A percentile compares a stretch with the other conserved stretches of the same genome.
Evolutionary conservation across 2,329 filamentous ascomycete genomes (phyloP).

Genomic region (Zymoseptoria crescenta): DNA sequence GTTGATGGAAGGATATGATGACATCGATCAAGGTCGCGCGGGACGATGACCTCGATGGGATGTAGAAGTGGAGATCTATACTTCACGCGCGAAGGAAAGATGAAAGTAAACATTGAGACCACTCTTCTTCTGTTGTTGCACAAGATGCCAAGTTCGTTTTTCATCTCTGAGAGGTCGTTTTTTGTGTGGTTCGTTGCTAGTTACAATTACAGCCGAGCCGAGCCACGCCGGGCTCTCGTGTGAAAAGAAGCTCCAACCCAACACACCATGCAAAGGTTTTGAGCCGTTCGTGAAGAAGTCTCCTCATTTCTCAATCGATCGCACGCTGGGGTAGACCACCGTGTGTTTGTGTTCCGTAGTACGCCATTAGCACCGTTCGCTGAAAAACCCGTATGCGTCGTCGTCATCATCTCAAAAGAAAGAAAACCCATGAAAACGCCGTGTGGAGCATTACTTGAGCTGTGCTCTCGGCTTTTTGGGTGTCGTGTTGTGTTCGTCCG

Average conservation of each 20-base stretch:
- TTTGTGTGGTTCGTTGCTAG: not conserved
- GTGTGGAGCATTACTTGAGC: slow-evolving; percentile 1
- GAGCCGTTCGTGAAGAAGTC: not conserved
- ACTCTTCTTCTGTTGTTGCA: not conserved
- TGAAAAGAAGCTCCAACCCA: not conserved
- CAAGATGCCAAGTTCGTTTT: not conserved
- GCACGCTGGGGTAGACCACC: slow-evolving; percentile 17
- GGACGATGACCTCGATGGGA: not conserved
- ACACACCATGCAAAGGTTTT: not conserved
- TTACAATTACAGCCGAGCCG: slow-evolving; percentile 10
- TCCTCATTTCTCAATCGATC: slow-evolving; percentile 8
- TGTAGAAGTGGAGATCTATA: not conserved
- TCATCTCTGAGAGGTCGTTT: not conserved
- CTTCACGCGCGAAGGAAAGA: no score
- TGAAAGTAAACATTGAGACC: not conserved
- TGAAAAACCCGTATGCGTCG: slow-evolving; percentile 7
- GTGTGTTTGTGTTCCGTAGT: slow-evolving; percentile 7
- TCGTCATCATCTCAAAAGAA: not conserved
- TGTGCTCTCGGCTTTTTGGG: slow-evolving; percentile 3
- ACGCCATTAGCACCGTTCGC: slow-evolving; percentile 17
- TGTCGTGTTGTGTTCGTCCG: slow-evolving; percentile 4
- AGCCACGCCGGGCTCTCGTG: slow-evolving; percentile 7
- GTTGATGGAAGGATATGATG: not conserved
- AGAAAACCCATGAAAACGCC: not conserved
- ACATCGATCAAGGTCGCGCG: not conserved